Base-by-base conservation (phyloP, 202 grass and related monocot species). In the Digitaria exilis region DNA sequence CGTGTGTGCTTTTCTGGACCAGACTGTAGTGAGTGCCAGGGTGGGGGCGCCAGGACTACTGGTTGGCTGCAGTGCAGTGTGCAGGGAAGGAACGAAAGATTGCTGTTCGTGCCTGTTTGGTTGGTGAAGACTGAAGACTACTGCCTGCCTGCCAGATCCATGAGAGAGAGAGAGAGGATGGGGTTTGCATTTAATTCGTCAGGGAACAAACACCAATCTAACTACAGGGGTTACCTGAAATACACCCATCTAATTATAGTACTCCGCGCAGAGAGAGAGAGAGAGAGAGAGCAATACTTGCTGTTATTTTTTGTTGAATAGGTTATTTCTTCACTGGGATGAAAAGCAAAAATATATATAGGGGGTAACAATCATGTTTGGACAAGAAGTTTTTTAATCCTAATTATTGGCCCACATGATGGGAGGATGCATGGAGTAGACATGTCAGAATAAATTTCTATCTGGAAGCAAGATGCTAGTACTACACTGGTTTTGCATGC, bases 1-100 rank as follows among this genome's bases (percentile, higher is more conserved):
- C 32, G 61, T 81, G 64, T 21, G 58, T 70, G 55, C 45, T 83
- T 71, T 83, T 83, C 80, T 87, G 85, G 65, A 82, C 73, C 25
- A 78, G 65, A 25, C 26, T n/a, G n/a, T n/a, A n/a, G n/a, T n/a
- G n/a, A n/a, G n/a, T 29, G 85, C 63, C 78, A 43, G 41, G 24
- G 78, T 71, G 79, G 35, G 72, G 80, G 26, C n/a, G 26, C 45
- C 9, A 55, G 28, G 52, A 55, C 18, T 6, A 39, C 37, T 39
- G 37, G 37, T 39, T 39, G 9, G 21, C 35, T n/a, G 32, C 63
- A 62, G 17, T 56, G 71, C 30, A 52, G 51, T 16, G 37, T 50
- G 48, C 48, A 8, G 50, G 25, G 24, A 29, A 29, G 25, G 28
- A 25, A 9, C 22, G 43, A 54, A 56, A 65, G 67, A 5, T 28